Evolutionary conservation across 164 flowering plant species (phyloP).

Genomic region (Tinospora cordifolia): DNA sequence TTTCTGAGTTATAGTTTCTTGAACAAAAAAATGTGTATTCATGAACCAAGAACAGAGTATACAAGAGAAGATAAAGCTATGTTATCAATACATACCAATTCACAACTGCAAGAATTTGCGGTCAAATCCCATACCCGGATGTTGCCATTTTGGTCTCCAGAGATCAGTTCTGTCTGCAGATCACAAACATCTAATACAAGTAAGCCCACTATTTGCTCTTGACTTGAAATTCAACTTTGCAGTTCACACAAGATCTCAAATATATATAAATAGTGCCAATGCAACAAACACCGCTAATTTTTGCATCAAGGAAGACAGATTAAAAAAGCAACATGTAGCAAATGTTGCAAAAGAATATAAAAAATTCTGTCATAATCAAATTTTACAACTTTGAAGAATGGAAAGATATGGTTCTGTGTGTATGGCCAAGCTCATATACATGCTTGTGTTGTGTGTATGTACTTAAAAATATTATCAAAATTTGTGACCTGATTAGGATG

Average conservation of each 20-base stretch:
- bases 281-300: neutral
- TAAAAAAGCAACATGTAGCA: neutral
- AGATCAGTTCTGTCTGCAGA: conserved; percentile 88
- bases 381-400: neutral
- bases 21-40: no score
- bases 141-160: conserved; percentile 99
- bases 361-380: neutral
- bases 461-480: neutral
- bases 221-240: neutral
- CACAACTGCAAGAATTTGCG: conserved; percentile 98
- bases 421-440: no score
- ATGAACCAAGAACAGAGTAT: neutral
- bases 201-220: neutral
- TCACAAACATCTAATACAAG: conserved; percentile 2
- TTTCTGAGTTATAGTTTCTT: neutral
- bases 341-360: neutral
- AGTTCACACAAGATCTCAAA: neutral
- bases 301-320: neutral
- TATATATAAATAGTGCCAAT: neutral
- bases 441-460: no score
- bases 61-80: neutral
- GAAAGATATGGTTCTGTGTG: neutral
- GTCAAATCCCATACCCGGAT: conserved; percentile 99
- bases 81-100: conserved; percentile 53
- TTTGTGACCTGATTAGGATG: conserved; percentile 89